phyloP scores from a whole-genome alignment of 176 grass and related monocot genomes.

The Neostapfia colusana region DNA sequence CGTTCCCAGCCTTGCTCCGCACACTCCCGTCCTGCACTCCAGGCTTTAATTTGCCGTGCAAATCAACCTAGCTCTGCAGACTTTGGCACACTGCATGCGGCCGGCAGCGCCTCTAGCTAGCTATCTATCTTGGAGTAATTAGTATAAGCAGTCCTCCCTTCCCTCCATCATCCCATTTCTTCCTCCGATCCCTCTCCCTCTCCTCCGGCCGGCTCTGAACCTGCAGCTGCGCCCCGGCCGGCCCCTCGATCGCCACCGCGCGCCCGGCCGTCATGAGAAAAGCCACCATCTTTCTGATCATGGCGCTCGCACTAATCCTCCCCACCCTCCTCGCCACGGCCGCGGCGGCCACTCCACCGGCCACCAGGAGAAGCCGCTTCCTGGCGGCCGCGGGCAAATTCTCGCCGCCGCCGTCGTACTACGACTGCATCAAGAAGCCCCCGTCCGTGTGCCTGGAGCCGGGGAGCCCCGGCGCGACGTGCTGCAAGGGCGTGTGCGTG shows the following conservation, averaged over 20 bases:
- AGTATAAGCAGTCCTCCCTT: conserved; percentile 35
- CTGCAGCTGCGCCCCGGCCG: background rate
- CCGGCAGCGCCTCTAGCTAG: background rate
- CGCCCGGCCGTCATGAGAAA: conserved; percentile 52
- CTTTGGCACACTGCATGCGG: conserved; percentile 29
- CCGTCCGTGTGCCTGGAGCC: conserved; percentile 14
- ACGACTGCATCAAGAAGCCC: conserved; percentile 24
- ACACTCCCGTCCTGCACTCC: conserved; percentile 56
- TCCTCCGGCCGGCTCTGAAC: background rate
- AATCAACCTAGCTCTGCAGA: conserved; percentile 57
- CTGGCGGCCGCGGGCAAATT: conserved; percentile 3
- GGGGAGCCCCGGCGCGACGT: conserved; percentile 41
- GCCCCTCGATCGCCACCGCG: background rate
- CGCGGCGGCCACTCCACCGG: background rate
- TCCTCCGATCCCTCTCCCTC: background rate
- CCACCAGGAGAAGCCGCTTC: conserved; percentile 44
- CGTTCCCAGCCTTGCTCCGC: conserved; percentile 30
- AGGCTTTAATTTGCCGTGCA: conserved; percentile 66
- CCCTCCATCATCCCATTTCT: conserved; percentile 18
- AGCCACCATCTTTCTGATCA: conserved; percentile 47
- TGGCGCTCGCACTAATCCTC: conserved; percentile 36
- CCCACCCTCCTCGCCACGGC: background rate
- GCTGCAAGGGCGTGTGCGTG: conserved; percentile 48
- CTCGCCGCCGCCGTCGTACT: conserved; percentile 19
- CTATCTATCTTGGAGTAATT: background rate